Evolutionary conservation across 148 eudicot species (phyloP).

Genomic region (Bassia scoparia): DNA sequence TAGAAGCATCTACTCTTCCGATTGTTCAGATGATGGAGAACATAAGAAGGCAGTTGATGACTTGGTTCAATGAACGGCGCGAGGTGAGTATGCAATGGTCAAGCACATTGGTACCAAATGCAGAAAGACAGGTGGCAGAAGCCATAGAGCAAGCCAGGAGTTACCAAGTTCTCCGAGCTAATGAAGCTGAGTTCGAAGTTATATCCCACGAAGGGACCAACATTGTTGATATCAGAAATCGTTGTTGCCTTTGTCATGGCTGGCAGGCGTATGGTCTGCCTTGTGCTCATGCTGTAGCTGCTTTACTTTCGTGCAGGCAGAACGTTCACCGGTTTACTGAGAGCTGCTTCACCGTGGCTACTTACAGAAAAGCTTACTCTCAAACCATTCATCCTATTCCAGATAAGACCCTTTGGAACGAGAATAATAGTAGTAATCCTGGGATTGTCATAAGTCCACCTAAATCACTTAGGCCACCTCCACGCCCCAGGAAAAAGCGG

Average conservation of each 20-base stretch:
- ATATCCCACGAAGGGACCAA: slow-evolving; percentile 56
- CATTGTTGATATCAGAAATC: slow-evolving; percentile 58
- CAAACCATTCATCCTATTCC: slow-evolving; percentile 72
- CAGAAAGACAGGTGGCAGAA: slow-evolving; percentile 56
- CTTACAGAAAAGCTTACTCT: slow-evolving; percentile 62
- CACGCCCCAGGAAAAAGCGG: slow-evolving; percentile 52
- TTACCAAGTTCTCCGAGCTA: slow-evolving; percentile 56
- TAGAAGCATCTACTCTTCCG: slow-evolving; percentile 54
- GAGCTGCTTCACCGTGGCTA: slow-evolving; percentile 59
- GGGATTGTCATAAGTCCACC: slow-evolving; percentile 54
- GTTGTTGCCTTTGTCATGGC: slow-evolving; percentile 55
- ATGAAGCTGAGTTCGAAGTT: slow-evolving; percentile 68
- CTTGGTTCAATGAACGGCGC: slow-evolving; percentile 72
- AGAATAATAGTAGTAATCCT: background rate
- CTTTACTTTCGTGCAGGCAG: slow-evolving; percentile 68
- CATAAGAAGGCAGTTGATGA: slow-evolving; percentile 61
- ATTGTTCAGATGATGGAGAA: slow-evolving; percentile 75
- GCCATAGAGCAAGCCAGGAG: slow-evolving; percentile 54
- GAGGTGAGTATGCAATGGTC: slow-evolving; percentile 61
- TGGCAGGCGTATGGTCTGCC: slow-evolving; percentile 74
- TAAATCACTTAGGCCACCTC: slow-evolving; percentile 48
- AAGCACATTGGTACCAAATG: slow-evolving; percentile 53
- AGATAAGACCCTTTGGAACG: slow-evolving; percentile 50
- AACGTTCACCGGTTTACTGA: slow-evolving; percentile 66
- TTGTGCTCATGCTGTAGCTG: slow-evolving; percentile 74